Evolutionary conservation across 257 asterid genomes (phyloP), one percentile per base, ranked within the genome.

Genomic region (Salvia miltiorrhiza): DNA sequence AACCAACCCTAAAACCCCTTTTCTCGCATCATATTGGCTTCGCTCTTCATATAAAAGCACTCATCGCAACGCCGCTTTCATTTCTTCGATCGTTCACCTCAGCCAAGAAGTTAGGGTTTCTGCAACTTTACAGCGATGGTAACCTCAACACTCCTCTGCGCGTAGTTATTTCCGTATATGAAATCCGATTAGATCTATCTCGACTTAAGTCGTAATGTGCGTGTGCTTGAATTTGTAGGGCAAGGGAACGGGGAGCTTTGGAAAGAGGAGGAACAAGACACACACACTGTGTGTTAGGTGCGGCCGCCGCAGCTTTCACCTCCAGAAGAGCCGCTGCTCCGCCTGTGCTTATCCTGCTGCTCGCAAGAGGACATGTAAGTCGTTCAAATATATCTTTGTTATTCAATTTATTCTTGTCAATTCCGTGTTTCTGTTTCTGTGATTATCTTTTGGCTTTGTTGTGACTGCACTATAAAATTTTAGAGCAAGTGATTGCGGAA

Each of bases 331-430:
- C 69, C 79, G 83, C 47, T 79, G 85, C 81, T 49, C 84, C 39
- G 87, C 87, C 59, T 82, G 84, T 30, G 87, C 84, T 53, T 82
- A 82, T 43, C 84, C 87, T 12, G 84, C 87, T 24, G 80, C 84
- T 5, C 82, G 84, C 75, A 82, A 79, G 87, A 82, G 84, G 80
- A 79, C 82, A 32, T 82, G 84, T 82, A 79, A 3, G 78, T 4
- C 40, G 1, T 4, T 24, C 11, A 1, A 16, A 10, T 6, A 0
- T 45, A 0, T 21, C 3, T 30, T 19, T 71, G 0, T 24, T 52
- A 17, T 24, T 9, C 5, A 30, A 20, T 52, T n/a, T 39, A 7
- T 37, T 13, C 33, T 9, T 47, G 3, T 65, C 52, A 16, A 32
- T 44, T 40, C 3, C 8, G 1, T 17, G 5, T 11, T 19, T 74